Evolutionary conservation across 805 yeast species (phyloP).

Genomic region (Metschnikowia sp.): DNA sequence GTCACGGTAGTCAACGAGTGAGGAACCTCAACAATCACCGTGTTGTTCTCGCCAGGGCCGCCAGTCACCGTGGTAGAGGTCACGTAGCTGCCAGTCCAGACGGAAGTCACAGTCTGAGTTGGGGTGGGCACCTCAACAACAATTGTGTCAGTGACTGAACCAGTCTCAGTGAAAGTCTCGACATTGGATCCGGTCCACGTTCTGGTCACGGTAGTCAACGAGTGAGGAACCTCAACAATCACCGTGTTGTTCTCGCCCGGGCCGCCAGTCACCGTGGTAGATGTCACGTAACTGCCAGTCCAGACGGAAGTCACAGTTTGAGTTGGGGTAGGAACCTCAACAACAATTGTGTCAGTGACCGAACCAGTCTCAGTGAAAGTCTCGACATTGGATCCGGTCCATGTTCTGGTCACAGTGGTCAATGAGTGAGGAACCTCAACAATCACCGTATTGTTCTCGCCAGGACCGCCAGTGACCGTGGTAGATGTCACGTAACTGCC

Average conservation of each 20-base stretch:
- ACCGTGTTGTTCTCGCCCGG: constrained; percentile 13
- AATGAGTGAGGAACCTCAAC: constrained; percentile 9
- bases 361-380: constrained; percentile 4
- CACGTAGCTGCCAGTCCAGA: constrained; percentile 7
- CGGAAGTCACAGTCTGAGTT: constrained; percentile 10
- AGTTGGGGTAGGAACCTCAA: constrained; percentile 14
- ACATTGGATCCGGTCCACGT: constrained; percentile 11
- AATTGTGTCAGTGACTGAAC: constrained; percentile 9
- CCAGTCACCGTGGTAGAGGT: constrained; percentile 2
- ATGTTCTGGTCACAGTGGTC: constrained; percentile 9
- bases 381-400: constrained; percentile 1
- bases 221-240: constrained; percentile 5
- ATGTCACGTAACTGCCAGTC: constrained; percentile 1
- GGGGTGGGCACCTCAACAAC: constrained; percentile 7
- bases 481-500: background rate
- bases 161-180: constrained; percentile 9
- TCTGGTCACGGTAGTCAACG: constrained; percentile 4
- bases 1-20: constrained; percentile 7
- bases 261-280: constrained; percentile 7
- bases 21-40: constrained; percentile 13
- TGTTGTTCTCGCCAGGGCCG: constrained; percentile 4
- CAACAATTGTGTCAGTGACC: constrained; percentile 1
- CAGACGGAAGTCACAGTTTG: constrained; percentile 8
- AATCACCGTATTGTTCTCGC: constrained; percentile 9
- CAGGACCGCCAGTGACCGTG: constrained; percentile 2